Conservation (phyloP, 2,329 filamentous ascomycete species). For the Exserohilum turcica region DNA sequence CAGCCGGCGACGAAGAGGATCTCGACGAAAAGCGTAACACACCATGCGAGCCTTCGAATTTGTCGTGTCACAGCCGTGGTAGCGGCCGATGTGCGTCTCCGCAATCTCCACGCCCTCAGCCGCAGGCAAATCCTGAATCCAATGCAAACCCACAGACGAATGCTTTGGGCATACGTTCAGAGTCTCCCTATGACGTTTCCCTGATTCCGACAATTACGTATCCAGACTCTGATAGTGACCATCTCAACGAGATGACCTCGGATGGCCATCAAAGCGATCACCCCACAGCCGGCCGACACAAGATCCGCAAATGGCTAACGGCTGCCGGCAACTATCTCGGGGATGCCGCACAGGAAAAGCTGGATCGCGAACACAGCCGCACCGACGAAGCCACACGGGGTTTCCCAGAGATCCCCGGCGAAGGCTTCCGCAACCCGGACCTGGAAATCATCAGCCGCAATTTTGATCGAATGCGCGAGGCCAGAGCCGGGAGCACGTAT, state of each 20-base stretch:
- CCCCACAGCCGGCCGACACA: conserved; percentile 26
- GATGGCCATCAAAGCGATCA: not conserved
- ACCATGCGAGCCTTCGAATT: conserved; percentile 6
- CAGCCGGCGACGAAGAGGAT: conserved; percentile 43
- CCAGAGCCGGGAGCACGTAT: conserved; percentile 48
- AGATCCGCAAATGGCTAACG: conserved; percentile 49
- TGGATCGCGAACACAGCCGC: conserved; percentile 55
- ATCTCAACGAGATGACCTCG: conserved; percentile 3
- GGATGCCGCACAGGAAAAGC: conserved; percentile 52
- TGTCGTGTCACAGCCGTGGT: conserved; percentile 30
- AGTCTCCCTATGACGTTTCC: conserved; percentile 19
- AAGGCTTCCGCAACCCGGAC: conserved; percentile 52
- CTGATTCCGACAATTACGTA: conserved; percentile 25
- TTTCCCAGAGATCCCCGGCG: conserved; percentile 64
- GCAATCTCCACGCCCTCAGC: not conserved
- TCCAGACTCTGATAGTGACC: conserved; percentile 5
- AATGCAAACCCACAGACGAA: not conserved
- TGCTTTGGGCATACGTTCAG: conserved; percentile 20
- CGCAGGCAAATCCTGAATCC: not conserved
- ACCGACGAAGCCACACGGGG: conserved; percentile 53
- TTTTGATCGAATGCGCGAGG: conserved; percentile 51
- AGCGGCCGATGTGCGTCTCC: conserved; percentile 13
- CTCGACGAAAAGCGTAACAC: conserved; percentile 14
- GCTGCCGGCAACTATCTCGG: conserved; percentile 55
- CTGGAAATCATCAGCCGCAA: conserved; percentile 48